Base-by-base conservation (phyloP, 371 early-diverging fungal species). In the Saksenaea oblongispora region DNA sequence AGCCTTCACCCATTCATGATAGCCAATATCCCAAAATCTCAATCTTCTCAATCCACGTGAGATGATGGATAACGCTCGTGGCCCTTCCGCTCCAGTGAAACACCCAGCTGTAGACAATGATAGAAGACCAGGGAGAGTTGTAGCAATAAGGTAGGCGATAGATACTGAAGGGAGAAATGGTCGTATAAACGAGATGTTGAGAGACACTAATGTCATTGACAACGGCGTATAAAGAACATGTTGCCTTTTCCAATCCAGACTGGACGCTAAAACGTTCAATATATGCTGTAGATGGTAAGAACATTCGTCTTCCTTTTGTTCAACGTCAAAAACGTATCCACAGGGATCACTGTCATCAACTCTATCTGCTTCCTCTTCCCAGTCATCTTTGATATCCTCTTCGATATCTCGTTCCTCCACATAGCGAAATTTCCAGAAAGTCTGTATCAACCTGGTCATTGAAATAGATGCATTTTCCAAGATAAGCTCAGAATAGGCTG, bases 21-120 rank as follows among this genome's bases (percentile, higher is more conserved):
- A 66, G 18, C 72, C 75, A 58, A 74, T 71, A 56, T 74, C 72
- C 75, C 71, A 74, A 11, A 34, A 54, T n/a, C 47, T 27, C 28
- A 74, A 54, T n/a, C 27, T 51, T 1, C 55, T 35, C 27, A 74
- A 53, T 0, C 66, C 69, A 8, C 60, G 66, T 1, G 75, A 63
- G 24, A 74, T 13, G 13, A 74, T 60, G 1, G 68, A 54, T 5
- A 72, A 56, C 0, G 72, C 63, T 28, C 54, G 41, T 7, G 62
- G 58, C 10, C 69, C 71, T 24, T 65, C 69, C 11, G 47, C 26
- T 10, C 53, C 18, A 13, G 61, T 27, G 18, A 70, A 67, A 13
- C 59, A 63, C 5, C 67, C 69, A 0, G 75, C 72, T n/a, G 64
- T 60, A 5, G 65, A 41, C n/a, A 74, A 47, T 17, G 60, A 54